Percentiles rank a stretch among this genome's conserved stretches.
These are phyloP conservation scores for Penicillium sp. DNA, from an alignment of 2,329 filamentous ascomycete genomes.

Conservation along the genomic window DNA sequence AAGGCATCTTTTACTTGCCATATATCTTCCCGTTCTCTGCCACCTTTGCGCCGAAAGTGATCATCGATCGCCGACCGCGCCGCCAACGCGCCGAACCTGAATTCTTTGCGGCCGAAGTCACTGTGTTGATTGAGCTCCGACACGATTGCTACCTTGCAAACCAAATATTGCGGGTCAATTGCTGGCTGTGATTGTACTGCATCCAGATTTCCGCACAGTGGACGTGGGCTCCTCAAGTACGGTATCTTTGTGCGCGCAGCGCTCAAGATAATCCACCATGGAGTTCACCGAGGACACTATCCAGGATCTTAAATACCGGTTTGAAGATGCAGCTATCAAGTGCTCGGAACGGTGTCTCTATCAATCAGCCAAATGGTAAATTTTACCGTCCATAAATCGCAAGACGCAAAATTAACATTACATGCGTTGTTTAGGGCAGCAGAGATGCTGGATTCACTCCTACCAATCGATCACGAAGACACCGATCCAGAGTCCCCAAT, in stretches of 20 bases:
- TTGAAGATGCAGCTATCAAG: constrained; percentile 82
- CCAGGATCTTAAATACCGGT: constrained; percentile 65
- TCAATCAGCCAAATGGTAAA: constrained; percentile 91
- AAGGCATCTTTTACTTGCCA: background rate
- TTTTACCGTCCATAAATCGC: background rate
- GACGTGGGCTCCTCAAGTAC: background rate
- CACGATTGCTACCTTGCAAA: background rate
- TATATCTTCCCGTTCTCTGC: background rate
- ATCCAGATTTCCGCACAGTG: background rate
- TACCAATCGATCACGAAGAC: constrained; percentile 56
- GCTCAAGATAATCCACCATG: constrained; percentile 26
- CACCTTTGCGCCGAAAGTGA: background rate
- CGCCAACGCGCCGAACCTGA: constrained; percentile 9
- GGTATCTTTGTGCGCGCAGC: background rate
- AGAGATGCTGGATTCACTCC: constrained; percentile 83
- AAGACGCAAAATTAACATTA: constrained; percentile 10
- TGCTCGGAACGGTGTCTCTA: constrained; percentile 95
- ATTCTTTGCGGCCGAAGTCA: constrained; percentile 4
- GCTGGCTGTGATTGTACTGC: background rate
- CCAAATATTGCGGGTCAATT: background rate
- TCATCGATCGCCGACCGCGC: background rate
- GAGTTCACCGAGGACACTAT: constrained; percentile 39
- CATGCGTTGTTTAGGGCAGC: constrained; percentile 67
- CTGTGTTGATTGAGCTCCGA: background rate
- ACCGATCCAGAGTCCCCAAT: constrained; percentile 60